Conservation (phyloP, 2,329 filamentous ascomycete genomes). For the Epichloe gansuensis region DNA sequence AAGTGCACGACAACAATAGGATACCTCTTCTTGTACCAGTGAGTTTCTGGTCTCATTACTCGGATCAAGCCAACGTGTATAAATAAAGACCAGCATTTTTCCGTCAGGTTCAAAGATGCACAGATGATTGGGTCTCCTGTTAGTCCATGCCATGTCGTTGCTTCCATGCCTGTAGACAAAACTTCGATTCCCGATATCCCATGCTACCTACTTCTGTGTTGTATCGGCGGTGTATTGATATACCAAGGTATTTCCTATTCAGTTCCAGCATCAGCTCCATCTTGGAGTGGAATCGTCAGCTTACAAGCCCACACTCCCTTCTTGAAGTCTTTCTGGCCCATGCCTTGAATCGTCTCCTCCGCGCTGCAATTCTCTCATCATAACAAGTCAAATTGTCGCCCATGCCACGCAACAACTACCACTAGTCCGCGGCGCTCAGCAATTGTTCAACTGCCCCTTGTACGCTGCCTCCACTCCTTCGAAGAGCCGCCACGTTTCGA, state of each 20-base stretch:
- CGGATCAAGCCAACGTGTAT: too few species aligned
- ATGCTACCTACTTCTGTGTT: too few species aligned
- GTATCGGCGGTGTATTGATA: not conserved
- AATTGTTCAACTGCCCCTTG: slow-evolving; percentile 81
- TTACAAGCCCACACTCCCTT: not conserved
- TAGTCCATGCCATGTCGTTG: too few species aligned
- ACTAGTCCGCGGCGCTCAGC: slow-evolving; percentile 26
- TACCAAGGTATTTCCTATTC: slow-evolving; percentile 1
- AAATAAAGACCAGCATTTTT: too few species aligned
- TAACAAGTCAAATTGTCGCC: not conserved
- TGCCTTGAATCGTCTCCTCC: not conserved
- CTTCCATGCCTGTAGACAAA: too few species aligned
- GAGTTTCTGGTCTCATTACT: too few species aligned
- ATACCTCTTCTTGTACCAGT: too few species aligned
- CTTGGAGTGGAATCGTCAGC: not conserved
- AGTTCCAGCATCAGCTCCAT: not conserved
- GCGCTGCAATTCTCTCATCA: not conserved
- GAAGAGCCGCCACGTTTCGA: slow-evolving; percentile 74
- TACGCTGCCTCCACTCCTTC: slow-evolving; percentile 83
- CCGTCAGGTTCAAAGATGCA: too few species aligned
- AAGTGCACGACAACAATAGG: too few species aligned
- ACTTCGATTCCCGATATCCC: too few species aligned
- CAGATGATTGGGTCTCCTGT: too few species aligned
- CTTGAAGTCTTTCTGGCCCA: not conserved
- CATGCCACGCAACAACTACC: not conserved